These are phyloP conservation scores for Amylostereum chailletii DNA, from an alignment of 1,284 basidiomycete genomes.

Conservation along the genomic window DNA sequence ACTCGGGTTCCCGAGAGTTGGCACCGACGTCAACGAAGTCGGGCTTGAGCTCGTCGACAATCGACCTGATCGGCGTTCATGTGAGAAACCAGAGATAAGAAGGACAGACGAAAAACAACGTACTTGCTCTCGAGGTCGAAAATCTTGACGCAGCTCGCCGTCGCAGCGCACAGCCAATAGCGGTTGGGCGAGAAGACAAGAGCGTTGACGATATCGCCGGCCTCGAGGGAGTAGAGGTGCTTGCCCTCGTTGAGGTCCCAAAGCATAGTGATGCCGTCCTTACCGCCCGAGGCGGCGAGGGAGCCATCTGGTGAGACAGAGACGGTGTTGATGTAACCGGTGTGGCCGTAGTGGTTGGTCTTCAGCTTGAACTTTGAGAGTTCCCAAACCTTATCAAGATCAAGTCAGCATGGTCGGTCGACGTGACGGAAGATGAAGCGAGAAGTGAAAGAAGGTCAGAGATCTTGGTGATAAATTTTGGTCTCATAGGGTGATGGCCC, in stretches of 20 bases:
- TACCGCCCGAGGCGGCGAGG: conserved; percentile 97
- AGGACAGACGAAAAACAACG: conserved; percentile 24
- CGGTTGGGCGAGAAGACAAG: conserved; percentile 99
- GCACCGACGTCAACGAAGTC: conserved; percentile 78
- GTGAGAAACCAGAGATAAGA: not conserved
- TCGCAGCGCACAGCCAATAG: conserved; percentile 99
- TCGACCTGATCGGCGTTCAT: conserved; percentile 55
- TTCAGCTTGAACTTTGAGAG: conserved; percentile 99
- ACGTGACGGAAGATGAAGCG: not conserved
- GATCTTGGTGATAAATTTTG: conserved; percentile 66
- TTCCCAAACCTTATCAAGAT: conserved; percentile 85
- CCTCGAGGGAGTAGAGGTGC: conserved; percentile 99
- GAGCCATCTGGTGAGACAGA: conserved; percentile 99
- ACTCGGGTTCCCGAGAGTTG: conserved; percentile 85
- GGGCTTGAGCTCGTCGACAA: conserved; percentile 98
- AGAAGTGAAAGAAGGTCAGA: conserved; percentile 36
- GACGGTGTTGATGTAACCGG: conserved; percentile 98
- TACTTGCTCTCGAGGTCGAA: conserved; percentile 98
- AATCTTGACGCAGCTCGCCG: conserved; percentile 97
- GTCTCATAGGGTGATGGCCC: conserved; percentile 63
- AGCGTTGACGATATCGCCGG: conserved; percentile 97
- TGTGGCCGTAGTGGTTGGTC: conserved; percentile 99
- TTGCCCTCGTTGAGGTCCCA: conserved; percentile 99
- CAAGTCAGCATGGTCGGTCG: conserved; percentile 11
- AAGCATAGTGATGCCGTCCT: conserved; percentile 99